Percentiles rank a stretch among this genome's conserved stretches.
phyloP scores from a whole-genome alignment of 2,329 filamentous ascomycete genomes.

The Fusarium chaquense region DNA sequence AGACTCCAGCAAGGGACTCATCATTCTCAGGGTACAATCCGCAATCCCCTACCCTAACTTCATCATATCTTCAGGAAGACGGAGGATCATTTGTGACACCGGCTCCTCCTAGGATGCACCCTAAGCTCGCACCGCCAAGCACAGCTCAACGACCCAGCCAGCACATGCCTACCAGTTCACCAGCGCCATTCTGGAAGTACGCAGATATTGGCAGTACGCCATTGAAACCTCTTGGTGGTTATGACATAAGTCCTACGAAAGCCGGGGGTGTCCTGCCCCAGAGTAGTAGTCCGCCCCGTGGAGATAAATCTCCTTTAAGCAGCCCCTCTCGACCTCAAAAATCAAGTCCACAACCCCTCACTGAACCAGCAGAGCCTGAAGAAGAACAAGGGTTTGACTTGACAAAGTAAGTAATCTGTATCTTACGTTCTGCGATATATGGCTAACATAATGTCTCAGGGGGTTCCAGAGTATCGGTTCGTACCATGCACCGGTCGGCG shows the following conservation, averaged over 20 bases:
- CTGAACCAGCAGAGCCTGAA: constrained; percentile 51
- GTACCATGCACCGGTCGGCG: constrained; percentile 68
- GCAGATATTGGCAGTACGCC: constrained; percentile 82
- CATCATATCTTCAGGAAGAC: constrained; percentile 71
- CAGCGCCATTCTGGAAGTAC: constrained; percentile 90
- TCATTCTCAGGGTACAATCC: constrained; percentile 64
- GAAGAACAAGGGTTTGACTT: constrained; percentile 70
- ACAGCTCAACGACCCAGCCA: constrained; percentile 85
- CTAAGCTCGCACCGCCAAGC: constrained; percentile 81
- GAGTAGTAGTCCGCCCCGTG: constrained; percentile 69
- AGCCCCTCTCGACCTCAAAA: constrained; percentile 63
- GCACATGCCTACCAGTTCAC: constrained; percentile 87
- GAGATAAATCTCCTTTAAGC: constrained; percentile 63
- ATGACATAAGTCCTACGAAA: constrained; percentile 72
- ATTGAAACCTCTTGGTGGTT: constrained; percentile 60
- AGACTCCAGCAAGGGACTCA: constrained; percentile 58
- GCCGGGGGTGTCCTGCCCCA: constrained; percentile 56
- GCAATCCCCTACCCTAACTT: constrained; percentile 71
- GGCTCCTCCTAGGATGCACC: constrained; percentile 78
- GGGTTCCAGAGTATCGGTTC: constrained; percentile 75
- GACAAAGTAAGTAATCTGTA: constrained; percentile 61
- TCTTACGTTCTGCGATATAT: background rate
- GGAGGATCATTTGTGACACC: constrained; percentile 75
- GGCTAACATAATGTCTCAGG: constrained; percentile 52
- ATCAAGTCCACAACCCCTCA: constrained; percentile 45